Evolutionary conservation across 1,284 basidiomycete genomes (phyloP).

Genomic region (Inonotus obliquus): DNA sequence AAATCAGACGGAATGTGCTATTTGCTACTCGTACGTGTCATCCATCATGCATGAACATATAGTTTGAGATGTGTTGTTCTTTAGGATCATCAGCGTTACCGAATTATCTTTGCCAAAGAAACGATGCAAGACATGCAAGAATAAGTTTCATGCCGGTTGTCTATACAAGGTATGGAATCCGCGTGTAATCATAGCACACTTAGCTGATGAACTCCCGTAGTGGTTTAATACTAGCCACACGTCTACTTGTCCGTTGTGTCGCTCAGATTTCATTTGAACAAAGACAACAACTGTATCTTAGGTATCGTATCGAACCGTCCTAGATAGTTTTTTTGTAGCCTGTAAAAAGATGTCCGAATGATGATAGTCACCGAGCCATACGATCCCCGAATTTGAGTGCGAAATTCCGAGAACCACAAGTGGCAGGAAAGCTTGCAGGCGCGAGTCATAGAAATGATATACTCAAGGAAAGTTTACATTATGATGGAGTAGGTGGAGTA

Average conservation of each 20-base stretch:
- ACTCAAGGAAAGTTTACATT: no score
- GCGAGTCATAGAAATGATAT: no score
- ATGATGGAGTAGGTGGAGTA: no score
- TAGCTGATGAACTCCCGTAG: slow-evolving; percentile 32
- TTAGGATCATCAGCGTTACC: slow-evolving; percentile 87
- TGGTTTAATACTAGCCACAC: slow-evolving; percentile 93
- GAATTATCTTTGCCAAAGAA: slow-evolving; percentile 89
- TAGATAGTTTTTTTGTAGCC: no score
- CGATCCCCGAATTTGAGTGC: no score
- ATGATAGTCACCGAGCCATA: no score
- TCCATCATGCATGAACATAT: not conserved
- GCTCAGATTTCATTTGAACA: slow-evolving; percentile 65
- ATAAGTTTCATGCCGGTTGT: slow-evolving; percentile 91
- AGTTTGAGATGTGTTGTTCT: slow-evolving; percentile 2
- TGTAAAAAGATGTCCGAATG: no score
- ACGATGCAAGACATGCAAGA: slow-evolving; percentile 93
- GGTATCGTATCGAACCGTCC: not conserved
- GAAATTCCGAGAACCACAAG: no score
- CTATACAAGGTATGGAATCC: slow-evolving; percentile 67
- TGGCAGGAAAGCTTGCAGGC: no score
- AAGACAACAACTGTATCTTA: not conserved
- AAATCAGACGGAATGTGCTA: slow-evolving; percentile 90
- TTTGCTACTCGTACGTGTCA: slow-evolving; percentile 81
- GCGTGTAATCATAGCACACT: not conserved
- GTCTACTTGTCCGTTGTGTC: slow-evolving; percentile 88